A percentile compares a stretch with the other conserved stretches of the same genome.
phyloP scores from a whole-genome alignment of 2,329 filamentous ascomycete genomes.

The Colletotrichum magnum region DNA sequence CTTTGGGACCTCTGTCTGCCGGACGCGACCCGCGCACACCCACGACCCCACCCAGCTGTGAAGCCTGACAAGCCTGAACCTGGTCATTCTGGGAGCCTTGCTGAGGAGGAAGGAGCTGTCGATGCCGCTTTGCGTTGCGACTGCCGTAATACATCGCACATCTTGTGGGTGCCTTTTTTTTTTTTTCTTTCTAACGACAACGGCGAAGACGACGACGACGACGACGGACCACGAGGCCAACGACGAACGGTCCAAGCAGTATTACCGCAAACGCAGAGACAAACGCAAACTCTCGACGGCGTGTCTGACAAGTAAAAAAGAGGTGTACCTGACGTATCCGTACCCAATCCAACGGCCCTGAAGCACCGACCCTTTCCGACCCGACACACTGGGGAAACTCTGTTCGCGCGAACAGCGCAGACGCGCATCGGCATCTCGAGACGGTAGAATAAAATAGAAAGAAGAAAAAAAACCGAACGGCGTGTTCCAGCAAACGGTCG shows the following conservation, averaged over 20 bases:
- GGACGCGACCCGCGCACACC: slow-evolving; percentile 33
- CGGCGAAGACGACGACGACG: slow-evolving; percentile 5
- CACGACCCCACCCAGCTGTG: slow-evolving; percentile 18
- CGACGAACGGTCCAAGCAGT: slow-evolving; percentile 29
- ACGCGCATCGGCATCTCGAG: not conserved
- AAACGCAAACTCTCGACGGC: slow-evolving; percentile 32
- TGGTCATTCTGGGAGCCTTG: slow-evolving; percentile 22
- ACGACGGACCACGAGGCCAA: not conserved
- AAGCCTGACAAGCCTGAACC: slow-evolving; percentile 36
- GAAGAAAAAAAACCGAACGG: slow-evolving; percentile 4
- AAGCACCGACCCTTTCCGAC: slow-evolving; percentile 28
- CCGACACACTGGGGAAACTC: slow-evolving; percentile 13
- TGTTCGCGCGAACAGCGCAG: slow-evolving; percentile 16
- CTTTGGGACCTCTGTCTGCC: slow-evolving; percentile 24
- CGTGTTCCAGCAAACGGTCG: slow-evolving; percentile 39
- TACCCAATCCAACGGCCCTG: slow-evolving; percentile 9
- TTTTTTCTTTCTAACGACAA: slow-evolving; percentile 17
- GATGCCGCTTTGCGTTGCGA: too few species aligned
- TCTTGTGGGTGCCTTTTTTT: slow-evolving; percentile 14
- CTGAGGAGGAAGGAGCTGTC: not conserved
- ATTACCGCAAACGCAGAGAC: slow-evolving; percentile 28
- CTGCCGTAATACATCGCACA: not conserved
- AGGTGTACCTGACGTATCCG: not conserved
- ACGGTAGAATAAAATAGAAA: not conserved
- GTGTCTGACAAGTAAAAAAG: slow-evolving; percentile 16